Evolutionary conservation across 208 protist genomes (phyloP), one percentile per base, ranked within the genome.

Genomic region (Plasmodiophora brassicae): DNA sequence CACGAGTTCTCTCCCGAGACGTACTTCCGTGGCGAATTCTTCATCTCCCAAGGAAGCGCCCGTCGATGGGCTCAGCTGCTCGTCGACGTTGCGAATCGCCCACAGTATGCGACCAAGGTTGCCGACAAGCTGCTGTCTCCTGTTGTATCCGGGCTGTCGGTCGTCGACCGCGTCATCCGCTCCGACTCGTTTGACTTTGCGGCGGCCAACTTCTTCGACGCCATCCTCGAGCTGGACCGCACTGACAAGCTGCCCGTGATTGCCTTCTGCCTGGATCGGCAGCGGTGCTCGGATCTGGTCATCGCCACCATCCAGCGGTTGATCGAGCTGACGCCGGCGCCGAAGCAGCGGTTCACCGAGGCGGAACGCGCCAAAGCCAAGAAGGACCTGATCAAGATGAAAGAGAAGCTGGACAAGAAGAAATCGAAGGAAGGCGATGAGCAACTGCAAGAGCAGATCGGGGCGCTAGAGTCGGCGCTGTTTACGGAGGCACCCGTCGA

Each of bases 231-330:
- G n/a, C 85, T 88, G 22, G 35, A 25, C 22, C 10, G 53, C n/a
- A 35, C n/a, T 20, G 85, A 88, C 71, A 85, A 87, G 71, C 85
- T 88, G 85, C 85, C 85, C 8, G 20, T 10, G 8, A 32, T 88
- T 14, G 71, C 53, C 14, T 88, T 88, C 85, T 88, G 85, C 36
- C 78, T 88, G n/a, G 85, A 88, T 39, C 45, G 46, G 25, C 25
- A 32, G 22, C 38, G 71, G 71, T 88, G 85, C 53, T 41, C 35
- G 28, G 60, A 53, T 1, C 71, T 88, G 53, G 35, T 87, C 46
- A 39, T 43, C 10, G 20, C 5, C 28, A 28, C 36, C n/a, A n/a
- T 88, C 14, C 45, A 88, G 85, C 85, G 85, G 45, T n/a, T 88
- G 14, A 57, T 25, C 50, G 50, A 57, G 14, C 25, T 57, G 25